These are phyloP conservation scores for Acrocalymma vagum DNA, from an alignment of 2,329 filamentous ascomycete species.

Conservation along the genomic window DNA sequence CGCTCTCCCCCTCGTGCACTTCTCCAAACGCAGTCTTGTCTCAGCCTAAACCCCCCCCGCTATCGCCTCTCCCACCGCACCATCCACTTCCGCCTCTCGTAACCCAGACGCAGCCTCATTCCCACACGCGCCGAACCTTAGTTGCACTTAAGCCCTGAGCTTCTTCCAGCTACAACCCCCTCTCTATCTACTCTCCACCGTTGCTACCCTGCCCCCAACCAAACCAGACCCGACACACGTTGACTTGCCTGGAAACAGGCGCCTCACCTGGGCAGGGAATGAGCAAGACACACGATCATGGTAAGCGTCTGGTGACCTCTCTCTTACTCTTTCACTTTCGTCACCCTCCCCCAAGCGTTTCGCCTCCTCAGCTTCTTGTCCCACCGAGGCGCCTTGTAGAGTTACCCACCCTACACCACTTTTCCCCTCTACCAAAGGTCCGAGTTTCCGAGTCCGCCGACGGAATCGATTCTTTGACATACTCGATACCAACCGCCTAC, in stretches of 20 bases:
- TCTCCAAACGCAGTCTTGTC: not conserved
- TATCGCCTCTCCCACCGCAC: conserved; percentile 23
- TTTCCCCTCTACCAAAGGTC: no score
- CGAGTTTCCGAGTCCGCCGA: no score
- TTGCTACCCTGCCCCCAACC: conserved; percentile 12
- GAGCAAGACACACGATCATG: conserved; percentile 51
- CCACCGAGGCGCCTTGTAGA: no score
- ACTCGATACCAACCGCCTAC: no score
- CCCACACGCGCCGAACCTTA: conserved; percentile 10
- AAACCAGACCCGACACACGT: conserved; percentile 24
- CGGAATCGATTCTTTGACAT: no score
- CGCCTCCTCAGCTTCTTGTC: not conserved
- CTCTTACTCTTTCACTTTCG: conserved; percentile 3
- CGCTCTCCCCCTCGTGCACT: not conserved
- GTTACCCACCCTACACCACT: no score
- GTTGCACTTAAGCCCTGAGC: no score
- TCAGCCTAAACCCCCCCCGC: conserved; percentile 11
- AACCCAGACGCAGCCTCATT: conserved; percentile 5
- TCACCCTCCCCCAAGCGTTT: conserved; percentile 6
- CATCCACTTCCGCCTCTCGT: conserved; percentile 18
- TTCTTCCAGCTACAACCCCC: no score
- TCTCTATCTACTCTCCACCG: conserved; percentile 15
- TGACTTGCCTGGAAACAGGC: conserved; percentile 33
- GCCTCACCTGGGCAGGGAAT: conserved; percentile 44
- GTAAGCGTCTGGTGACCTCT: conserved; percentile 38